phyloP scores from a whole-genome alignment of 441 rosid species.

The Sinapis alba region DNA sequence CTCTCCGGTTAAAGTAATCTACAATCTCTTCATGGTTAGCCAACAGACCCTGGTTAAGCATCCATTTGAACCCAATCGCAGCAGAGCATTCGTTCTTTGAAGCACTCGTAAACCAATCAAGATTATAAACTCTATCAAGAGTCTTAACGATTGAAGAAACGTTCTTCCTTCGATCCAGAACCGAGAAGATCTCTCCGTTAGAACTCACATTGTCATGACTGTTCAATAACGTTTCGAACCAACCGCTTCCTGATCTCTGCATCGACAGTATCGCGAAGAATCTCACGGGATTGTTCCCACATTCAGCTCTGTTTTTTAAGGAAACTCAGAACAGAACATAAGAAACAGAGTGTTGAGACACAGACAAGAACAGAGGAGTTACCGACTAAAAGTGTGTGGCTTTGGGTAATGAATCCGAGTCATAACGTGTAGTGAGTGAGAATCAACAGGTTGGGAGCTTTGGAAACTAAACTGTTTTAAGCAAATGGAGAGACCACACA shows the following conservation, averaged over 20 bases:
- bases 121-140: conserved; percentile 82
- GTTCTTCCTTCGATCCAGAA: conserved; percentile 64
- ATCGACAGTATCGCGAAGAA: conserved; percentile 85
- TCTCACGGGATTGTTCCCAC: conserved; percentile 72
- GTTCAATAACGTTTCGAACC: conserved; percentile 95
- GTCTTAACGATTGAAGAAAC: conserved; percentile 61
- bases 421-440: background rate
- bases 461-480: conserved; percentile 64
- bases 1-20: conserved; percentile 77
- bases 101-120: conserved; percentile 89
- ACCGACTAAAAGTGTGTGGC: conserved; percentile 85
- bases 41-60: conserved; percentile 96
- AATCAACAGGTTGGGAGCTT: conserved; percentile 38
- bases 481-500: conserved; percentile 72
- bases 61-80: conserved; percentile 98
- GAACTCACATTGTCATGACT: conserved; percentile 90
- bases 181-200: conserved; percentile 88
- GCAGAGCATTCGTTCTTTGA: conserved; percentile 97
- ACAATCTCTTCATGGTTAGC: conserved; percentile 64
- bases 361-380: conserved; percentile 1
- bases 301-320: conserved; percentile 61
- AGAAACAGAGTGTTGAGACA: background rate
- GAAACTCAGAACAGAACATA: conserved; percentile 20
- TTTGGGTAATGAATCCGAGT: conserved; percentile 67
- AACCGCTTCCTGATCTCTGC: conserved; percentile 99